These are phyloP conservation scores for Xylaria longipes DNA, from an alignment of 495 filamentous ascomycete genomes.

Conservation along the genomic window DNA sequence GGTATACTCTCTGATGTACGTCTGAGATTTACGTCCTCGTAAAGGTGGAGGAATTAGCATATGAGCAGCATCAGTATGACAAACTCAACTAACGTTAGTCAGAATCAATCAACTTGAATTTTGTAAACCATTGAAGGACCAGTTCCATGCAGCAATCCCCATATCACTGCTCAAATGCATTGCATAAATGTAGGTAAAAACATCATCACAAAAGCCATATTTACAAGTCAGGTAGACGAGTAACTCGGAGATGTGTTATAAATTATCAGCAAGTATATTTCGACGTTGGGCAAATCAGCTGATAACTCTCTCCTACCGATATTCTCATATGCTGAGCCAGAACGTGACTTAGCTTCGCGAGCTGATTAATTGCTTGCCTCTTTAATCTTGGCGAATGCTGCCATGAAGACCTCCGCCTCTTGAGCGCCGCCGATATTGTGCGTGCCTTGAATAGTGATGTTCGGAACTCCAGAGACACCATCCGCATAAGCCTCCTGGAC, in stretches of 20 bases:
- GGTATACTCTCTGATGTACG: too few relatives aligned
- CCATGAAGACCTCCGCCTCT: constrained; percentile 60
- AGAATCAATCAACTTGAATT: too few relatives aligned
- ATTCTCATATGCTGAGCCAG: neutral
- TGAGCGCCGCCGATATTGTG: constrained; percentile 69
- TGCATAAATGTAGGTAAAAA: too few relatives aligned
- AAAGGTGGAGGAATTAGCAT: too few relatives aligned
- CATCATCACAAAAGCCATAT: too few relatives aligned
- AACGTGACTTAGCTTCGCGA: neutral
- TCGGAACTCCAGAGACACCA: constrained; percentile 72
- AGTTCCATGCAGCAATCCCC: too few relatives aligned
- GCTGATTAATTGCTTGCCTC: constrained; percentile 21
- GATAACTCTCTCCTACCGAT: neutral
- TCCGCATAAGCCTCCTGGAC: constrained; percentile 56
- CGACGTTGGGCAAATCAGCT: neutral
- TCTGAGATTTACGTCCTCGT: too few relatives aligned
- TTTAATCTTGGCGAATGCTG: constrained; percentile 59
- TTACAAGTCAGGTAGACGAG: neutral
- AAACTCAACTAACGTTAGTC: too few relatives aligned
- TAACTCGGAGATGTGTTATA: neutral
- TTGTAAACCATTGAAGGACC: too few relatives aligned
- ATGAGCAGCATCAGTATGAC: too few relatives aligned
- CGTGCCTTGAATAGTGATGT: constrained; percentile 69
- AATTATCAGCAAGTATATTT: neutral
- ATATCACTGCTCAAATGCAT: too few relatives aligned